Evolutionary conservation across 73 alveolate species (phyloP), one percentile per base, ranked within the genome.

Genomic region (Paramecium sonneborni): DNA sequence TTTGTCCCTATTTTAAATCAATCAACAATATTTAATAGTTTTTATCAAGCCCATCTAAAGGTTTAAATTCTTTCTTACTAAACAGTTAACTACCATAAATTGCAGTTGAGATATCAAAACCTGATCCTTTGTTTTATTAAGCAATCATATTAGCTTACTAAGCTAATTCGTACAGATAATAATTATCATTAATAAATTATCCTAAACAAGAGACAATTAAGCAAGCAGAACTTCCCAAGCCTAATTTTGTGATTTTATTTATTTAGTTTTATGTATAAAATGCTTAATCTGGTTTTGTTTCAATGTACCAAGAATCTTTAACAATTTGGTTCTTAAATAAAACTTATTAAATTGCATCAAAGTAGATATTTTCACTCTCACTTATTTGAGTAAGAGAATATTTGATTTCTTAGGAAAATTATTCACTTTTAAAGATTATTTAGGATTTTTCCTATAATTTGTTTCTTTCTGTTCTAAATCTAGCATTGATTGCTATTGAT

Each of bases 101-200:
- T n/a, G 86, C 86, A 34, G 86, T 72, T 21, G 86, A 72, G 6
- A 72, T 72, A 72, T 72, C 86, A 72, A 72, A 72, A 1, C 86
- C 86, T 12, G 86, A 72, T 8, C 86, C 86, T 37, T 28, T 41
- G 8, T 72, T 72, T 72, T 72, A 2, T 72, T 72, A 20, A 15
- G 86, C 86, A n/a, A 35, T 35, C 55, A 72, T 15, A 38, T 72
- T 72, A 34, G 86, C 86, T 72, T 72, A 2, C 0, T 12, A 12
- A 12, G 58, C 55, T 5, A 34, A 34, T n/a, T 72, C 0, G 15
- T 28, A 72, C 34, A 72, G 20, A 30, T 11, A 14, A 1, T 14
- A 14, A 35, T 72, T 72, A 35, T 72, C 86, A 30, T 72, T 72
- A 2, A 72, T 37, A 38, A 72, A 72, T 35, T 72, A n/a, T 14